A percentile compares a stretch with the other conserved stretches of the same genome.
Evolutionary conservation across 306 rosid species (phyloP).

Genomic region (Lathyrus sativus): DNA sequence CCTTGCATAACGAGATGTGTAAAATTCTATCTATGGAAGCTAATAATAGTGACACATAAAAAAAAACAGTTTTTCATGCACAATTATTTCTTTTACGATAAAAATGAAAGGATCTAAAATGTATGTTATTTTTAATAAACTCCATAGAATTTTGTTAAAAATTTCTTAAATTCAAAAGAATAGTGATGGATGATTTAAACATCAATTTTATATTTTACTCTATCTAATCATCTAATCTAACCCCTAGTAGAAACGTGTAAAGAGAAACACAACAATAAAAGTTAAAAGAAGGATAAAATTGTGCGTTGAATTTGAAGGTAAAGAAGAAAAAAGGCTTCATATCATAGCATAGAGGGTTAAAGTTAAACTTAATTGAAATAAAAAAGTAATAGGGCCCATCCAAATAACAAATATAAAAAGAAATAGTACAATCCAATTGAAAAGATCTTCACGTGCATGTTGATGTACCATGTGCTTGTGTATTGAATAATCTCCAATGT

Average conservation of each 20-base stretch:
- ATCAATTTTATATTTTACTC: neutral
- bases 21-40: no score
- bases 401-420: neutral
- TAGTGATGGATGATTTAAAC: no score
- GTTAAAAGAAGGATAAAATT: conserved; percentile 20
- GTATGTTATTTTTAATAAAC: no score
- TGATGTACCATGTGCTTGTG: conserved; percentile 71
- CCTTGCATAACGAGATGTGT: no score
- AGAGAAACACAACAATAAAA: neutral
- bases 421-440: conserved; percentile 26
- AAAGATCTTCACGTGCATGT: conserved; percentile 48
- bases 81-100: no score
- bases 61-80: no score
- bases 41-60: no score
- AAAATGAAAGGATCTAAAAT: no score
- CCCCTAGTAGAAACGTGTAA: conserved; percentile 1
- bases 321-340: neutral
- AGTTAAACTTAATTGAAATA: conserved; percentile 31
- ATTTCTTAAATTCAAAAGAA: no score
- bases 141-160: no score
- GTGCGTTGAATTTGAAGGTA: conserved; percentile 17
- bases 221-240: neutral
- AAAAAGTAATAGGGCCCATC: conserved; percentile 20
- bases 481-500: no score
- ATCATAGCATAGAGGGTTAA: neutral